These are phyloP conservation scores for Sanghuangporus baumii DNA, from an alignment of 1,284 basidiomycete genomes.

Conservation along the genomic window DNA sequence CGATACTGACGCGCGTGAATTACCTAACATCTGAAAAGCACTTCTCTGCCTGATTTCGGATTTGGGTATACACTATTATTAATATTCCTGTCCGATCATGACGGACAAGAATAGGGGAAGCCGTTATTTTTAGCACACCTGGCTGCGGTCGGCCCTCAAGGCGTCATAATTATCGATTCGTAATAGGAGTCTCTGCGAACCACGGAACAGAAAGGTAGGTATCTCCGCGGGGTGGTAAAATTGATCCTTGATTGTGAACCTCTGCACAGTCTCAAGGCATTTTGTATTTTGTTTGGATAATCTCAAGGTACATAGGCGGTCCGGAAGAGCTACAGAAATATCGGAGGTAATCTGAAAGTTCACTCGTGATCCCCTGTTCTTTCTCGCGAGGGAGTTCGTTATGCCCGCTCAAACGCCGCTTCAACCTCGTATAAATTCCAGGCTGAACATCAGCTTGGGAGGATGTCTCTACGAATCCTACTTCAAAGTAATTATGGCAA, in stretches of 20 bases:
- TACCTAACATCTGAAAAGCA: no score
- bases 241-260: background rate
- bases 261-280: background rate
- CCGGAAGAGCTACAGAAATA: background rate
- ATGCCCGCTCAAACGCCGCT: conserved; percentile 1
- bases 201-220: background rate
- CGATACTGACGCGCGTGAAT: no score
- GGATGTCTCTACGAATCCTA: background rate
- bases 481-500: background rate
- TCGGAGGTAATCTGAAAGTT: background rate
- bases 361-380: background rate
- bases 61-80: background rate
- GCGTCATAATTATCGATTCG: background rate
- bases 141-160: background rate
- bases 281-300: background rate
- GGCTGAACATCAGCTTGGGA: background rate
- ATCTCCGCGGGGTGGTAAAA: background rate
- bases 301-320: no score
- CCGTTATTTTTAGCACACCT: background rate
- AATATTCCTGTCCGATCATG: background rate
- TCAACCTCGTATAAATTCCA: background rate
- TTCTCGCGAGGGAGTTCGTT: background rate
- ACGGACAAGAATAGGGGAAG: background rate
- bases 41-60: no score
- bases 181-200: background rate